Conservation (phyloP, 2,329 filamentous ascomycete species). For the Neofusicoccum sp. region DNA sequence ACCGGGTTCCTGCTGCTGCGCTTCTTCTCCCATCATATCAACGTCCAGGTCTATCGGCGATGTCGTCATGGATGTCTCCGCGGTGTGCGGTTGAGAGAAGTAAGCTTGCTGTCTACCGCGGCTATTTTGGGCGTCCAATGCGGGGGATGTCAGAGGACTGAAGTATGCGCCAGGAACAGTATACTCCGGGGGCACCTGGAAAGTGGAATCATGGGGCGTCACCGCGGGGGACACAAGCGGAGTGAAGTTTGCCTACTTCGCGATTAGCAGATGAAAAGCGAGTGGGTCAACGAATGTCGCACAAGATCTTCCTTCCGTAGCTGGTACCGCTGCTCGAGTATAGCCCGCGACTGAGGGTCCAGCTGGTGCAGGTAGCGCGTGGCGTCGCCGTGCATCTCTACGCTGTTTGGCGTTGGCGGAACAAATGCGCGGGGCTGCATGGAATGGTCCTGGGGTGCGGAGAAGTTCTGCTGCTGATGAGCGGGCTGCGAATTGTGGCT, state of each 20-base stretch:
- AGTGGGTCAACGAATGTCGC: conserved; percentile 32
- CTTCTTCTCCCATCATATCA: conserved; percentile 42
- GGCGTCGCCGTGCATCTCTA: conserved; percentile 67
- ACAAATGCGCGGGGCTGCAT: conserved; percentile 41
- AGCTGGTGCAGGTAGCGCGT: conserved; percentile 56
- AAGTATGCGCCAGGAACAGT: conserved; percentile 72
- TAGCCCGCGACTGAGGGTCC: conserved; percentile 56
- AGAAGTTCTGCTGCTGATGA: conserved; percentile 16
- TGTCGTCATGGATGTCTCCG: conserved; percentile 48
- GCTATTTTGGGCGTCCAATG: conserved; percentile 67
- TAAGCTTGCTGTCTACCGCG: conserved; percentile 38
- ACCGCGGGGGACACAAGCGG: conserved; percentile 82
- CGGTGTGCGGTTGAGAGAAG: conserved; percentile 25
- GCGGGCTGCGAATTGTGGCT: not conserved
- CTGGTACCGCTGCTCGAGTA: conserved; percentile 65
- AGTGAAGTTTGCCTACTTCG: conserved; percentile 67
- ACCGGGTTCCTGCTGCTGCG: conserved; percentile 30
- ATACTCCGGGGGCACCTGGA: conserved; percentile 55
- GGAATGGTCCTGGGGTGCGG: conserved; percentile 20
- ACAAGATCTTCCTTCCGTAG: conserved; percentile 68
- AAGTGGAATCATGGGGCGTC: conserved; percentile 72
- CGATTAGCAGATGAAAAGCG: not conserved
- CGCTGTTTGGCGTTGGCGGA: conserved; percentile 77
- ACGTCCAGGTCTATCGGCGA: conserved; percentile 48
- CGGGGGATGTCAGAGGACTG: conserved; percentile 78